Base-by-base conservation (phyloP, 441 rosid species). In the Isatis lusitanica region DNA sequence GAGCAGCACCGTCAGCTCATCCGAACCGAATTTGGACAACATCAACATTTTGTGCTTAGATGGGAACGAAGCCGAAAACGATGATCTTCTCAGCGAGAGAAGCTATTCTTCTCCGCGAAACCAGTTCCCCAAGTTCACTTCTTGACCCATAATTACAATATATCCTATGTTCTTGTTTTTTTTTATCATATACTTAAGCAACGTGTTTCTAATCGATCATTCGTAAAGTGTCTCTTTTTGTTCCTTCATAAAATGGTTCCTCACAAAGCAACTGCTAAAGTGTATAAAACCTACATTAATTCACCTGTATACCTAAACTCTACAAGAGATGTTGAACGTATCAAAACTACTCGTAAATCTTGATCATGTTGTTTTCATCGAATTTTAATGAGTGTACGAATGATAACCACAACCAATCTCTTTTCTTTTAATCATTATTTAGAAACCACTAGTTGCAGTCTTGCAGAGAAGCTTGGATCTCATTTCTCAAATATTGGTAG, bases 11-110 rank as follows among this genome's bases (percentile, higher is more conserved):
- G 82, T 86, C 4, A 84, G 91, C 85, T 78, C 81, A 71, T 88
- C 92, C 0, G 97, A 94, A 78, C 92, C 85, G 8, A 87, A 93
- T 63, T 83, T 91, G 4, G 93, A 84, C 84, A 83, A 84, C 59
- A 66, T 72, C 11, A 85, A 81, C 68, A 68, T 80, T 75, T 63
- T 78, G 57, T 81, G 79, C 57, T 70, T 82, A 33, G 93, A 86
- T 47, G 88, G 85, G 35, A 80, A 60, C 63, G 93, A 88, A 64
- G 82, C 73, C 0, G 93, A 86, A 67, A 81, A 82, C 63, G 79
- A 68, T 16, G 88, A 82, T 74, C 75, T 80, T 26, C 85, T 78
- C 38, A 83, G 84, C 30, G 89, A 86, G 75, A 82, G 74, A 79
- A 84, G 86, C 73, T 77, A 53, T 76, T 73, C 85, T 39, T 83